Percentiles rank a stretch among this genome's conserved stretches.
phyloP scores from a whole-genome alignment of 192 early-diverging fungal species.

The Coemansia umbellata region DNA sequence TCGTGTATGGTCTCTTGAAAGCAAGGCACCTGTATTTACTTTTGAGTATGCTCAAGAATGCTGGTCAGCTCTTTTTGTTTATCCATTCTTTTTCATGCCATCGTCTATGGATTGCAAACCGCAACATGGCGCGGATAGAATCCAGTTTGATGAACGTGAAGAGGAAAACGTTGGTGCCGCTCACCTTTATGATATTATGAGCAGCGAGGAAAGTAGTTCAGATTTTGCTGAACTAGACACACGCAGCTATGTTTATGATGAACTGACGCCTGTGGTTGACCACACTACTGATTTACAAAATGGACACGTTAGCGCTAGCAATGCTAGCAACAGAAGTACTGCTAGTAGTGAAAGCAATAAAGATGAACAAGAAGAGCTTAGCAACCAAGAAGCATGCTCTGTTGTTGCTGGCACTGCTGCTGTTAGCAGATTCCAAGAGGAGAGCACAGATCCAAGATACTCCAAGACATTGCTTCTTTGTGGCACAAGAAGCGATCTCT shows the following conservation, averaged over 20 bases:
- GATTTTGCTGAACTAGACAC: not conserved
- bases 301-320: conserved; percentile 9
- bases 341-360: not conserved
- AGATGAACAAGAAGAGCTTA: no score
- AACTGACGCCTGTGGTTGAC: not conserved
- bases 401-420: not conserved
- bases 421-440: not conserved
- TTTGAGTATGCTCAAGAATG: conserved; percentile 25
- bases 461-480: conserved; percentile 29
- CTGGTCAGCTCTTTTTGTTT: conserved; percentile 38
- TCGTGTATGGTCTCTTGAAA: conserved; percentile 26
- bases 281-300: conserved; percentile 27
- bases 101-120: not conserved
- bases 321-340: not conserved
- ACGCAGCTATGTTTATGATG: not conserved
- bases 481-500: conserved; percentile 21
- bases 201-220: not conserved
- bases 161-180: not conserved
- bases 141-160: not conserved
- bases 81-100: conserved; percentile 34
- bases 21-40: conserved; percentile 6
- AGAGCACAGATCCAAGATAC: conserved; percentile 1
- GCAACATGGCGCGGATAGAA: no score
- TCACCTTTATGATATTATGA: not conserved
- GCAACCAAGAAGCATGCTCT: not conserved